Evolutionary conservation across 129 eudicot genomes (phyloP).

Genomic region (Heracleum sosnowskyi): DNA sequence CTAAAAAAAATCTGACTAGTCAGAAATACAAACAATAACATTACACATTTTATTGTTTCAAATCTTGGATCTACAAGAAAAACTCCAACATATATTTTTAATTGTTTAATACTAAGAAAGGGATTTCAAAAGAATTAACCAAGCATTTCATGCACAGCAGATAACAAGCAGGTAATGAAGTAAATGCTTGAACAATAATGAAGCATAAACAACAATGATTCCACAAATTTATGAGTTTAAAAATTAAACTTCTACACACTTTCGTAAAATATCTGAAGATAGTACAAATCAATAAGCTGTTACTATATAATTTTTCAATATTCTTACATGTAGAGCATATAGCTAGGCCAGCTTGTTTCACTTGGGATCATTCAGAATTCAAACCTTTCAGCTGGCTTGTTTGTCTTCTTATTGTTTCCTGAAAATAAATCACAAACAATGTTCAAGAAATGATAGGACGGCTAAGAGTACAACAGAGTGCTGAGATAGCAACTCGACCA

Average conservation of each 20-base stretch:
- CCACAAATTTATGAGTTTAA: background rate
- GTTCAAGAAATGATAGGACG: background rate
- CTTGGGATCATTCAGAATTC: background rate
- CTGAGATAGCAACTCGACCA: background rate
- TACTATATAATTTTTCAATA: background rate
- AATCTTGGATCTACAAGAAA: too few species aligned
- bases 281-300: background rate
- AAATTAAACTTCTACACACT: background rate
- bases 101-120: too few species aligned
- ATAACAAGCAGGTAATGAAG: background rate
- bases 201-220: background rate
- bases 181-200: background rate
- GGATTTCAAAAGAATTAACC: too few species aligned
- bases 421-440: constrained; percentile 3
- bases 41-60: too few species aligned
- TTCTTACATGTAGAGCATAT: background rate
- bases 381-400: background rate
- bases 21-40: too few species aligned
- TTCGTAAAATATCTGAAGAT: background rate
- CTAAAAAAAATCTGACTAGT: too few species aligned
- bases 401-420: constrained; percentile 1
- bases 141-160: background rate
- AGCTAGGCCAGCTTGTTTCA: background rate
- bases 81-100: too few species aligned
- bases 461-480: background rate